Conservation (phyloP, 108 stramenopile species). For the Cyclotella atomus region DNA sequence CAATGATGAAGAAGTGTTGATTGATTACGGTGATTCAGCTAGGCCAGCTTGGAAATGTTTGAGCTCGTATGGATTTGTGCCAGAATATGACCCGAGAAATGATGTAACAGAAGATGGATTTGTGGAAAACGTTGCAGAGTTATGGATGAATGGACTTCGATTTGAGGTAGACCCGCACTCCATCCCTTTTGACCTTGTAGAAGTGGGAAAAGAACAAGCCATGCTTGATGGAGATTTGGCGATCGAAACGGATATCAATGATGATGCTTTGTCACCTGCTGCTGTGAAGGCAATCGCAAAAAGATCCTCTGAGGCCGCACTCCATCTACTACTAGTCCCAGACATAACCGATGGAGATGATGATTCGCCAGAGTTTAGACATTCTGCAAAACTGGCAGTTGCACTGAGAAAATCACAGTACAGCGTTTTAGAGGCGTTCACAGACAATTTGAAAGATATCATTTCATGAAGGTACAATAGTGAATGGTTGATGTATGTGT, state of each 20-base stretch:
- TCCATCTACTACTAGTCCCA: constrained; percentile 50
- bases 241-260: constrained; percentile 16
- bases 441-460: constrained; percentile 39
- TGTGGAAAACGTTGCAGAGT: constrained; percentile 59
- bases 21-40: constrained; percentile 76
- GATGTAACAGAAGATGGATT: constrained; percentile 19
- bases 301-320: constrained; percentile 58
- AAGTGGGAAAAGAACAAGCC: constrained; percentile 40
- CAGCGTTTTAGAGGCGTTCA: constrained; percentile 57
- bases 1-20: constrained; percentile 57
- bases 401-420: constrained; percentile 62
- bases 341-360: constrained; percentile 26
- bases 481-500: neutral
- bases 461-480: neutral
- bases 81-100: constrained; percentile 24
- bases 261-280: constrained; percentile 47
- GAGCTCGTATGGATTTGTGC: constrained; percentile 82
- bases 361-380: constrained; percentile 37
- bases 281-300: constrained; percentile 58
- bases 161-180: constrained; percentile 63
- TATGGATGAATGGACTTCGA: constrained; percentile 62
- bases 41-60: constrained; percentile 76
- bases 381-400: constrained; percentile 49
- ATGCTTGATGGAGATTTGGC: constrained; percentile 25
- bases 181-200: constrained; percentile 67